Base-by-base conservation (phyloP, 1,284 basidiomycete genomes). In the Rhodotorula sp. region DNA sequence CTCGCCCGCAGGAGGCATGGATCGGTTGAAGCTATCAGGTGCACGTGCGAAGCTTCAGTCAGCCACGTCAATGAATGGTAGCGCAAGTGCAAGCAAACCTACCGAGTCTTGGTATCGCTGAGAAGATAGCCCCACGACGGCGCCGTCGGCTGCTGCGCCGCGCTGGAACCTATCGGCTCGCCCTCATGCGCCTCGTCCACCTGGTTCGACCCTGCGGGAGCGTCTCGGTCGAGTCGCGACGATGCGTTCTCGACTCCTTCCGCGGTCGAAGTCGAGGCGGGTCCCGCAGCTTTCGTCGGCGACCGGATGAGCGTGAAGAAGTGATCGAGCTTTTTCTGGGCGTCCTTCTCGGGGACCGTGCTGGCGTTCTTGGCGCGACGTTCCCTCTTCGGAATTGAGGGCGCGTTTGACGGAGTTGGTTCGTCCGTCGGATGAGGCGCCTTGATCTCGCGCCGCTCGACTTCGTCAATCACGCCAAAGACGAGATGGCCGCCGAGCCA, bases 401-500 rank as follows among this genome's bases (percentile, higher is more conserved):
- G 49, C 59, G 55, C 60, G 56, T 45, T n/a, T 59, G 48, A 49
- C 68, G n/a, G 31, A 21, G 21, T 50, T 28, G 21, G 28, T 34
- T 12, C 38, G 12, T 12, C 38, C 10, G 38, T 10, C 18, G 61
- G 10, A 23, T 63, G 15, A 14, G 63, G 52, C 12, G 38, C 38
- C 38, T 55, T 26, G 31, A 73, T 5, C 19, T 73, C 68, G 26
- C 75, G 70, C 1, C 73, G 69, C 52, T 75, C 75, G 52, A 78
- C 69, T 62, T 78, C 76, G 66, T 78, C 77, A 50, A 77, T 74
- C 31, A 78, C 72, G 56, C 77, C 77, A n/a, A 74, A 71, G 49
- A 78, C 74, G 62, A 78, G 70, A 16, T 71, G 61, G 21, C 66
- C 69, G 4, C 63, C 48, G 10, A 78, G 66, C 49, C 71, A 77